Evolutionary conservation across 1,139 yeast species (phyloP).

Genomic region (Protomyces macrosporus): DNA sequence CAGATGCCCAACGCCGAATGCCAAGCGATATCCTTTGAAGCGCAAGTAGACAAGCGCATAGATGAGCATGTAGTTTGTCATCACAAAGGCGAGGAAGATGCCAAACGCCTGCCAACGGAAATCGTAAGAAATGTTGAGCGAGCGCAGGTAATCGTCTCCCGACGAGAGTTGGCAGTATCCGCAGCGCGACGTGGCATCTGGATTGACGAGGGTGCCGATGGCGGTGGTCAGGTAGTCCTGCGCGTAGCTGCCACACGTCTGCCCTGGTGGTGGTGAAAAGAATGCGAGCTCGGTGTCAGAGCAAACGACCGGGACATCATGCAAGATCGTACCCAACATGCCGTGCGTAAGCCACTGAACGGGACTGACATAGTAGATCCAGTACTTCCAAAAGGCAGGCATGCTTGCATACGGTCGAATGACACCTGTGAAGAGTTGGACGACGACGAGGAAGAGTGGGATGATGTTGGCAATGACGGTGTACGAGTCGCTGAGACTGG

Average conservation of each 20-base stretch:
- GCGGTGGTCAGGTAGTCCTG: constrained; percentile 38
- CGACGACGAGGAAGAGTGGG: constrained; percentile 49
- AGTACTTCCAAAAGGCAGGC: constrained; percentile 59
- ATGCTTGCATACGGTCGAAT: constrained; percentile 53
- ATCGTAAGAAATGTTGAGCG: constrained; percentile 45
- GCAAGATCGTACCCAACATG: constrained; percentile 50
- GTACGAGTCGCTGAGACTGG: constrained; percentile 56
- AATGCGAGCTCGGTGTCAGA: constrained; percentile 47
- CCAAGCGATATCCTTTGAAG: constrained; percentile 34
- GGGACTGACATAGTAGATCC: constrained; percentile 69
- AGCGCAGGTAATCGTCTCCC: constrained; percentile 52
- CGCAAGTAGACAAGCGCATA: constrained; percentile 41
- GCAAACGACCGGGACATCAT: constrained; percentile 56
- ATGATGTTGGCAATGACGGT: constrained; percentile 57
- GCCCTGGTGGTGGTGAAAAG: constrained; percentile 55
- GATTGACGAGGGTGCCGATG: constrained; percentile 46
- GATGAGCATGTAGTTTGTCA: constrained; percentile 40
- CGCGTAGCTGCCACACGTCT: constrained; percentile 56
- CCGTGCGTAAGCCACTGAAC: constrained; percentile 62
- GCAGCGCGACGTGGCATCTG: constrained; percentile 47
- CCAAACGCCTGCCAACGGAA: constrained; percentile 60
- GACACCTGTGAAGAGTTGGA: constrained; percentile 54
- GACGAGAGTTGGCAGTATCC: constrained; percentile 52
- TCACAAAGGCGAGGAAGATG: constrained; percentile 48
- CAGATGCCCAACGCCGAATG: constrained; percentile 8